Evolutionary conservation across 441 rosid genomes (phyloP), one percentile per base, ranked within the genome.

Genomic region (Populus hybrid): DNA sequence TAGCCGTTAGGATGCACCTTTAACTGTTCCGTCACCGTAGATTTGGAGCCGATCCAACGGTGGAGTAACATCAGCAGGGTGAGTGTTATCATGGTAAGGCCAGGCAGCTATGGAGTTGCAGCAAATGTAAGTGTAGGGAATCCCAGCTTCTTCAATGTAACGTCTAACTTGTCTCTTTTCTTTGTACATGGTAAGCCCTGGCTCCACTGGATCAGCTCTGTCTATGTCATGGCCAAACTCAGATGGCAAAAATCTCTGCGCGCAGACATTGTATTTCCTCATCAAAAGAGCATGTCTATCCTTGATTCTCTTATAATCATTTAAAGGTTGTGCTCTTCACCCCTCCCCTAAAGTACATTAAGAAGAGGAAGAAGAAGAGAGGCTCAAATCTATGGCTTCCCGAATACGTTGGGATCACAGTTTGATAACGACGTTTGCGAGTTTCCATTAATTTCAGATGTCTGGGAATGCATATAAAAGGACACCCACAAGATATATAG

Each of bases 91-190:
- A 66, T 50, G 78, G 77, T 86, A 82, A 28, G 89, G 89, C 89
- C 89, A 86, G 64, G 87, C 83, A 34, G 89, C 89, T 10, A 86
- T 79, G 71, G 89, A 86, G 76, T 86, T 86, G 85, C 87, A 86
- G 70, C 86, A 86, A 36, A 86, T 82, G 76, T 86, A 84, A 61
- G 89, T 86, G 80, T 78, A 84, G 0, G 89, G 86, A 20, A 86
- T 69, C 35, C 65, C 77, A 30, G 74, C 68, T 28, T 84, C 79
- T 65, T 86, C 88, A 3, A 84, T 70, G 71, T 71, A 28, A 77
- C 85, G 79, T 35, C 88, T 71, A n/a, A 86, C 59, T 66, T 1
- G 59, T 73, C 87, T 73, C 84, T 86, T 86, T 28, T 82, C 78
- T 5, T 21, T 20, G 82, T 86, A 86, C 87, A 86, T 80, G 26